These are phyloP conservation scores for Penicillium expansum DNA, from an alignment of 2,329 filamentous ascomycete species.

Conservation along the genomic window DNA sequence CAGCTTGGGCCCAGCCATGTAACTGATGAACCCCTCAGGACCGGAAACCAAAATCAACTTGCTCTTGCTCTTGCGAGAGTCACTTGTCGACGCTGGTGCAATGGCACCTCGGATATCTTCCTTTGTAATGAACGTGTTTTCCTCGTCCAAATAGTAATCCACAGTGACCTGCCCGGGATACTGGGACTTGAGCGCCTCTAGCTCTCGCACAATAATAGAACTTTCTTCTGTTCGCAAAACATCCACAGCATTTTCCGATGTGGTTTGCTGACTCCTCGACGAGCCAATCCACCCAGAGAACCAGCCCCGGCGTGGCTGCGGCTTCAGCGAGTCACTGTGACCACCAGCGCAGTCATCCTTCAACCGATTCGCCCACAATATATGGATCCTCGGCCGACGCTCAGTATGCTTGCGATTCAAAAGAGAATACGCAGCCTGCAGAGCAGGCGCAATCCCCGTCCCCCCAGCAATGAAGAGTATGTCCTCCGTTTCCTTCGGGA, in stretches of 20 bases:
- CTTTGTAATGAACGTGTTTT: constrained; percentile 64
- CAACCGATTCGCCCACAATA: constrained; percentile 78
- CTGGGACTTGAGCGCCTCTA: constrained; percentile 60
- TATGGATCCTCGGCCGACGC: constrained; percentile 55
- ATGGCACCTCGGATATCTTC: constrained; percentile 46
- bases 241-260: background rate
- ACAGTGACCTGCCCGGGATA: constrained; percentile 61
- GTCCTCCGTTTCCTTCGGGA: constrained; percentile 55
- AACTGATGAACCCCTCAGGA: constrained; percentile 81
- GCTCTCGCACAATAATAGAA: constrained; percentile 55
- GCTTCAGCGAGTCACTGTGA: constrained; percentile 47
- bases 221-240: constrained; percentile 6
- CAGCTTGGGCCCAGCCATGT: constrained; percentile 74
- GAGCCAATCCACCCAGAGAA: constrained; percentile 31
- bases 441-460: constrained; percentile 84
- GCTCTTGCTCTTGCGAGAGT: constrained; percentile 33
- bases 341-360: constrained; percentile 65
- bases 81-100: constrained; percentile 23
- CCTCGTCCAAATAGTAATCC: constrained; percentile 79
- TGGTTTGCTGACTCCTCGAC: constrained; percentile 7
- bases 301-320: constrained; percentile 25
- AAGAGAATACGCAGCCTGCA: constrained; percentile 72
- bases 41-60: constrained; percentile 78
- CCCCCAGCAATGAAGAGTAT: constrained; percentile 87
- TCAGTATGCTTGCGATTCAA: constrained; percentile 31